Percentiles rank a stretch among this genome's conserved stretches.
These are phyloP conservation scores for Moesziomyces globuligerus DNA, from an alignment of 1,284 basidiomycete genomes.

Conservation along the genomic window DNA sequence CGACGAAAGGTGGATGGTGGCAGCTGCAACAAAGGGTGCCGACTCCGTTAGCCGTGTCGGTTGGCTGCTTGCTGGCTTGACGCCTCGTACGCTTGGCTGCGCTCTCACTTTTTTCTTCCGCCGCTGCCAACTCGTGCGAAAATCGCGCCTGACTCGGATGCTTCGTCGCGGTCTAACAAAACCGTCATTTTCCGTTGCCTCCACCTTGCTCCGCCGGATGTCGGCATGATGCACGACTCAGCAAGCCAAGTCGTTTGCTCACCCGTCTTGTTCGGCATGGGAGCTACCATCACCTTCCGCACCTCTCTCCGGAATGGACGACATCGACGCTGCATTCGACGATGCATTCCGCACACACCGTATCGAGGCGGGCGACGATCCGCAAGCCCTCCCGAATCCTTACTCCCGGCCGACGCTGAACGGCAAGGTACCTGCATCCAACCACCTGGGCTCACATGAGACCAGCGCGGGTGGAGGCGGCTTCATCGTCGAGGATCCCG, in stretches of 20 bases:
- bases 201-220: slow-evolving; percentile 17
- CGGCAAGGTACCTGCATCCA: background rate
- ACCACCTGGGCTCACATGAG: background rate
- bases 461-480: slow-evolving; percentile 30
- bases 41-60: too few relatives aligned
- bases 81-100: slow-evolving; percentile 7
- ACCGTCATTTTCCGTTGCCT: slow-evolving; percentile 3
- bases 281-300: background rate
- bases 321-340: slow-evolving; percentile 47
- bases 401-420: slow-evolving; percentile 20
- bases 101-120: slow-evolving; percentile 4
- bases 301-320: too few relatives aligned
- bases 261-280: background rate
- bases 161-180: too few relatives aligned
- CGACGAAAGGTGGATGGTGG: too few relatives aligned
- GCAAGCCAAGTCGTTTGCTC: too few relatives aligned
- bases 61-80: slow-evolving; percentile 1
- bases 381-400: slow-evolving; percentile 39
- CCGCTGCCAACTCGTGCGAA: slow-evolving; percentile 17
- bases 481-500: slow-evolving; percentile 26
- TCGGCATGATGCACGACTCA: slow-evolving; percentile 41
- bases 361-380: slow-evolving; percentile 47
- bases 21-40: too few relatives aligned
- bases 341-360: slow-evolving; percentile 46
- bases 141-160: too few relatives aligned